Evolutionary conservation across 1,284 basidiomycete species (phyloP).

Genomic region (Hypsizygus ulmarius): DNA sequence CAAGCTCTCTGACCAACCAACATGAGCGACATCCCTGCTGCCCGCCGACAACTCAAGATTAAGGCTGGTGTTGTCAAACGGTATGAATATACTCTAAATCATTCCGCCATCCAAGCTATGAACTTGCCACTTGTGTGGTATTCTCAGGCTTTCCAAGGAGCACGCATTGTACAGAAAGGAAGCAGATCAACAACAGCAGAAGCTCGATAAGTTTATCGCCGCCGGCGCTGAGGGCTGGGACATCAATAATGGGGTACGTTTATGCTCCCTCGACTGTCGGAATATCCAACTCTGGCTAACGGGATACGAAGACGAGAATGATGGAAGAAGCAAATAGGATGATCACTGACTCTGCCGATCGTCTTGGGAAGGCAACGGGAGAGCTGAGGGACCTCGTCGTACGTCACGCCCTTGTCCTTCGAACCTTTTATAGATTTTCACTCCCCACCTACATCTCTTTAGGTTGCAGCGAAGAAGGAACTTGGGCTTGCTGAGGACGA

Average conservation of each 20-base stretch:
- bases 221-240: conserved; percentile 76
- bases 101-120: neutral
- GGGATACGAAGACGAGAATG: conserved; percentile 56
- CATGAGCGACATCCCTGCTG: conserved; percentile 49
- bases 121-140: conserved; percentile 1
- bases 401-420: conserved; percentile 32
- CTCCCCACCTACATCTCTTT: conserved; percentile 2
- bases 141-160: conserved; percentile 70
- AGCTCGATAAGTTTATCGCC: conserved; percentile 61
- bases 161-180: conserved; percentile 69
- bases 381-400: conserved; percentile 73
- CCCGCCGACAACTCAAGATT: conserved; percentile 75
- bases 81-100: conserved; percentile 35
- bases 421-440: conserved; percentile 1
- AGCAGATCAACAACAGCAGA: conserved; percentile 54
- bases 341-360: conserved; percentile 64
- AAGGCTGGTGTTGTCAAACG: conserved; percentile 73
- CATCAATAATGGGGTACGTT: conserved; percentile 77
- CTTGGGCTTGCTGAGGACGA: conserved; percentile 47
- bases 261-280: conserved; percentile 2
- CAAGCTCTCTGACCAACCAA: neutral
- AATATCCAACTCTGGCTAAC: conserved; percentile 1
- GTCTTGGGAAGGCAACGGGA: conserved; percentile 58
- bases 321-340: conserved; percentile 80
- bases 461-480: conserved; percentile 52